These are phyloP conservation scores for Klebsormidium nitens DNA, from an alignment of 139 green algal species.

Conservation along the genomic window DNA sequence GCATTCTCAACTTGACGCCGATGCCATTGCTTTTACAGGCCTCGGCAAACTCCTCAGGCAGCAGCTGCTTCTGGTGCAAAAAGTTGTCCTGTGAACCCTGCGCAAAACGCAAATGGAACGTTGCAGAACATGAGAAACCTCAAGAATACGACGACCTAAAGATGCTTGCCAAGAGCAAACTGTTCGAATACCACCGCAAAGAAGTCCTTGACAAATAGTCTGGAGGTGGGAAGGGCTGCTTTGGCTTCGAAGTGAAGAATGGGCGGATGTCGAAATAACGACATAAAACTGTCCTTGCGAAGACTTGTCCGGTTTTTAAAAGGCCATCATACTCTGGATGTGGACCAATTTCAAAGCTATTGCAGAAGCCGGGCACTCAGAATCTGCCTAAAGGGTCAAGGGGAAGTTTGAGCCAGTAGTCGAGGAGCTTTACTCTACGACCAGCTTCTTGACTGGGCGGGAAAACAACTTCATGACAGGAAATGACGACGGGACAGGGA, in stretches of 20 bases:
- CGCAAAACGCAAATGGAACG: constrained; percentile 1
- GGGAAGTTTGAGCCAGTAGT: background rate
- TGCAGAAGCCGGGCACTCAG: too few relatives aligned
- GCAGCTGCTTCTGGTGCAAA: constrained; percentile 70
- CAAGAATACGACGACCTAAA: too few relatives aligned
- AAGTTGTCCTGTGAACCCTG: constrained; percentile 75
- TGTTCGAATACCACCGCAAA: background rate
- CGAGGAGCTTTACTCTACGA: constrained; percentile 10
- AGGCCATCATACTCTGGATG: too few relatives aligned
- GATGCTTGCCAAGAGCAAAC: background rate
- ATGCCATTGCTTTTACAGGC: constrained; percentile 52
- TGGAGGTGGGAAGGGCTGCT: too few relatives aligned
- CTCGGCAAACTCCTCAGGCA: constrained; percentile 63
- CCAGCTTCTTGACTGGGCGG: background rate
- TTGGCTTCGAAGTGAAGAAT: too few relatives aligned
- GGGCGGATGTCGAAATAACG: too few relatives aligned
- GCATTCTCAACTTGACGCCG: constrained; percentile 59
- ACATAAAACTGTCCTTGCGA: too few relatives aligned
- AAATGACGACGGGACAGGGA: too few relatives aligned
- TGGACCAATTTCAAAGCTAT: too few relatives aligned
- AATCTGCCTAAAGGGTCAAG: too few relatives aligned
- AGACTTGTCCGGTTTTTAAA: too few relatives aligned
- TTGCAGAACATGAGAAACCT: background rate
- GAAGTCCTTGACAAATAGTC: too few relatives aligned
- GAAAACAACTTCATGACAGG: background rate